These are phyloP conservation scores for Paecilomyces niveus DNA, from an alignment of 2,329 filamentous ascomycete species.

Conservation along the genomic window DNA sequence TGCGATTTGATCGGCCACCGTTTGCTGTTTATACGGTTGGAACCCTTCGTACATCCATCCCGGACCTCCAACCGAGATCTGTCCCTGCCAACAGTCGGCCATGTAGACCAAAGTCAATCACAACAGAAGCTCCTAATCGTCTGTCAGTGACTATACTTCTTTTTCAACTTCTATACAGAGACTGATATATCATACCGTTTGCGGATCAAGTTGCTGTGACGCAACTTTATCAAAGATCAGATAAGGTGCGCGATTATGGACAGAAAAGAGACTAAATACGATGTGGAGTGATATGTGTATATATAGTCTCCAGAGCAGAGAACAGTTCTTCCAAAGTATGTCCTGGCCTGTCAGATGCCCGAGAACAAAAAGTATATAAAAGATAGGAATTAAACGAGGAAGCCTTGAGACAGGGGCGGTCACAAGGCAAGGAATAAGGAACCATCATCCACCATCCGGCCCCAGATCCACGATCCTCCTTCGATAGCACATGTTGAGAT, in stretches of 20 bases:
- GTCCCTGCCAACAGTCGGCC: conserved; percentile 23
- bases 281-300: background rate
- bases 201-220: background rate
- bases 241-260: background rate
- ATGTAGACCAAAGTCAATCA: conserved; percentile 10
- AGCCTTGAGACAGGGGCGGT: conserved; percentile 2
- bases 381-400: conserved; percentile 6
- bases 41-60: conserved; percentile 18
- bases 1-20: conserved; percentile 30
- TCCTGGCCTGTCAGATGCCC: background rate
- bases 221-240: background rate
- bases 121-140: background rate
- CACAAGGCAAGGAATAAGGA: conserved; percentile 15
- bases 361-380: background rate
- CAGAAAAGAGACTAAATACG: background rate
- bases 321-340: background rate
- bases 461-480: conserved; percentile 27
- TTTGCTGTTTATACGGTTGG: conserved; percentile 14
- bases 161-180: background rate
- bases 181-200: background rate
- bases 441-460: conserved; percentile 26
- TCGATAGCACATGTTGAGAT: conserved; percentile 25
- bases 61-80: conserved; percentile 17
- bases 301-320: background rate
- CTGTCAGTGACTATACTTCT: background rate